phyloP scores from a whole-genome alignment of 1,284 basidiomycete genomes.

The Irpex sp. region DNA sequence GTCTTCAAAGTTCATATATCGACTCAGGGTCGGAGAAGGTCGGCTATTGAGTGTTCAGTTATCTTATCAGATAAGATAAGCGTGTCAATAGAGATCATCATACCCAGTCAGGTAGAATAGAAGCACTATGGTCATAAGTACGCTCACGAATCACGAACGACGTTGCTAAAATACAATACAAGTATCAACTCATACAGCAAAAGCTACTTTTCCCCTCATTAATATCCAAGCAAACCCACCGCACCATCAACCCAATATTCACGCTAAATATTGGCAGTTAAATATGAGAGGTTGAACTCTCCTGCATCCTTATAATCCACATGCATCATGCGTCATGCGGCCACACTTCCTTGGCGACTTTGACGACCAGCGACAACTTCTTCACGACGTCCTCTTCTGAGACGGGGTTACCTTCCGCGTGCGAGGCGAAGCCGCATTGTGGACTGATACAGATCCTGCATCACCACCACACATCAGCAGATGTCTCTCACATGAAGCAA shows the following conservation, averaged over 20 bases:
- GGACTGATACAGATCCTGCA: constrained; percentile 62
- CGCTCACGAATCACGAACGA: not conserved
- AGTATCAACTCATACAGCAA: not conserved
- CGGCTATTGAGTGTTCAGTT: not conserved
- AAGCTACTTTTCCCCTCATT: not conserved
- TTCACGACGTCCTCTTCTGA: constrained; percentile 48
- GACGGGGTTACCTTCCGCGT: constrained; percentile 62
- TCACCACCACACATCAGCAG: not conserved
- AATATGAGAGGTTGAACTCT: not conserved
- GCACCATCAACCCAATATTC: not conserved
- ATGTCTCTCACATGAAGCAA: not conserved
- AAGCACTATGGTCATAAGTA: not conserved
- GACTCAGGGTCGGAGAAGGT: not conserved
- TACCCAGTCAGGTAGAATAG: too few species aligned
- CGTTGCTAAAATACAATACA: not conserved
- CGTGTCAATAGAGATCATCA: not conserved
- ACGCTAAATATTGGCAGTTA: too few species aligned
- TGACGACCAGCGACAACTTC: constrained; percentile 50
- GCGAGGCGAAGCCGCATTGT: constrained; percentile 75
- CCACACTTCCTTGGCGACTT: constrained; percentile 55
- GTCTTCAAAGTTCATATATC: not conserved
- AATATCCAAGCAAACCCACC: not conserved
- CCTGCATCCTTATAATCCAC: not conserved
- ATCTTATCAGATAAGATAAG: not conserved
- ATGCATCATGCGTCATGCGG: constrained; percentile 18